Base-by-base conservation (phyloP, 495 filamentous ascomycete genomes). In the Penicillium steckii region DNA sequence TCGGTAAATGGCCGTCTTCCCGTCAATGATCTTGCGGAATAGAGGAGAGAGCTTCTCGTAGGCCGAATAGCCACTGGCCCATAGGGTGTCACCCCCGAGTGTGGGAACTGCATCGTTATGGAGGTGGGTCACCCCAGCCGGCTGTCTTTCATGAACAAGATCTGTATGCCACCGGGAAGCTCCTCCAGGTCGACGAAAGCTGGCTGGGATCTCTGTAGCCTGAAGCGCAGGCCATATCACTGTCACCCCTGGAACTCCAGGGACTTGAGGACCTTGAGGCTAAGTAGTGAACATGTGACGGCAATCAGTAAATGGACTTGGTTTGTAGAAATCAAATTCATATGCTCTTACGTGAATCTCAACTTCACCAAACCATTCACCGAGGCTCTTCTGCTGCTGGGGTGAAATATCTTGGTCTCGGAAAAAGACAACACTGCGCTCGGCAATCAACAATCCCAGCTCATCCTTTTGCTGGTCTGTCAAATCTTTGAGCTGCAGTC, bases 391-490 rank as follows among this genome's bases (percentile, higher is more conserved):
- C 56, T 89, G 86, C 57, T 89, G 76, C 56, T 88, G 83, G 1
- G 86, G 85, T 6, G 76, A 74, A 37, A 91, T 71, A 47, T 89
- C 84, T 57, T 91, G 87, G 53, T 88, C 76, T 4, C 87, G 75
- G 71, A 90, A 86, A 66, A 91, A 89, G 26, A 90, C 86, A 9
- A 91, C 86, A 48, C 84, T 86, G 24, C 87, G 71, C 64, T 88
- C 85, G 3, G 87, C 85, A 52, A 90, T 85, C 46, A 89, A 65
- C 23, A 90, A 68, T 0, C 79, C 86, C n/a, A 90, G 68, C 57
- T 90, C 87, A 60, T 88, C 85, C 46, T 76, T 83, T 50, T 89
- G 85, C 64, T 84, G 77, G 40, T 81, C 70, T 0, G 80, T 86
- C 27, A 89, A 68, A 48, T 88, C 84, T 48, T 86, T 88, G 22